These are phyloP conservation scores for Albatrellus ellisii DNA, from an alignment of 768 basidiomycete species.

Conservation along the genomic window DNA sequence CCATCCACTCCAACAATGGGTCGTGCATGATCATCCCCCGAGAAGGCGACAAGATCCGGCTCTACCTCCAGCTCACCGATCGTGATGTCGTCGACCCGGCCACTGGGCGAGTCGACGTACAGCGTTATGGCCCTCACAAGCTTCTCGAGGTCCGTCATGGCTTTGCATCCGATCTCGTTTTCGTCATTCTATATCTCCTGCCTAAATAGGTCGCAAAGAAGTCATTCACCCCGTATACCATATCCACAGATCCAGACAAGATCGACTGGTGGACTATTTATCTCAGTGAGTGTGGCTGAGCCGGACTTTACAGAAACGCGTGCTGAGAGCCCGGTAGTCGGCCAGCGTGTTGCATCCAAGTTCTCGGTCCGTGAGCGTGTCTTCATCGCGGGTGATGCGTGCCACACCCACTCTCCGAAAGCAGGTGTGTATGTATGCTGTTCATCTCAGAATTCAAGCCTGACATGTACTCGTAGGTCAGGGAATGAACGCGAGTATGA, in stretches of 20 bases:
- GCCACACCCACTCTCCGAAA: conserved; percentile 32
- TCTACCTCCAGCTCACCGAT: conserved; percentile 40
- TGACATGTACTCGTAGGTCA: conserved; percentile 27
- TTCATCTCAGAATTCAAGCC: conserved; percentile 9
- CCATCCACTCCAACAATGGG: conserved; percentile 37
- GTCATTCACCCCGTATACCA: conserved; percentile 27
- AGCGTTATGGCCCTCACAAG: conserved; percentile 23
- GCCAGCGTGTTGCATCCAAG: conserved; percentile 40
- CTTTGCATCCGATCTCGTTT: background rate
- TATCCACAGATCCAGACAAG: conserved; percentile 19
- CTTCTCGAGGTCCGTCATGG: conserved; percentile 23
- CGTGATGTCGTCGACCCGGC: conserved; percentile 22
- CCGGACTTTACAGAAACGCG: background rate
- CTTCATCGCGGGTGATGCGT: conserved; percentile 46
- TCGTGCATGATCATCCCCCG: conserved; percentile 41
- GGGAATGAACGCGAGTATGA: conserved; percentile 42
- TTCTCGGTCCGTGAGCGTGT: conserved; percentile 34
- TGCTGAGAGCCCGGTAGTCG: conserved; percentile 23
- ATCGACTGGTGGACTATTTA: conserved; percentile 40
- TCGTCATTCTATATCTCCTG: background rate
- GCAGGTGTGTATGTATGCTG: conserved; percentile 20
- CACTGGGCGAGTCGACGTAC: conserved; percentile 30
- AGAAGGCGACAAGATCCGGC: conserved; percentile 30
- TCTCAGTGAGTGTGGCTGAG: conserved; percentile 23
- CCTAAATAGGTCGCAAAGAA: conserved; percentile 24